Base-by-base conservation (phyloP, 1,284 basidiomycete species). In the Naganishia sp. region DNA sequence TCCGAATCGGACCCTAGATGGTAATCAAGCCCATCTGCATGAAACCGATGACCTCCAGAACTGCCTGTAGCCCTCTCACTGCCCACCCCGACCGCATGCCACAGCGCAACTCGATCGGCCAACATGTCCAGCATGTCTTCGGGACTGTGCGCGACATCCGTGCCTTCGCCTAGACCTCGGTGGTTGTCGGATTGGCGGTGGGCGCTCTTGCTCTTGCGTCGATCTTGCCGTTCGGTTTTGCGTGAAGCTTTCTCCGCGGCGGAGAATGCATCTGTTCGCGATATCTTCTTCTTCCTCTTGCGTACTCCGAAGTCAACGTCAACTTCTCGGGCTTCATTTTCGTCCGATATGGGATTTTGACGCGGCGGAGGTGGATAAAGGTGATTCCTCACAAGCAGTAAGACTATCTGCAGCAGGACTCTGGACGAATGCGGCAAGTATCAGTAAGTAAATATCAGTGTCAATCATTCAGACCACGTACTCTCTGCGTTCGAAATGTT, bases 401-500 rank as follows among this genome's bases (percentile, higher is more conserved):
- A 35, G 32, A 66, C 52, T n/a, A 66, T 39, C 25, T 66, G 65
- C 15, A 66, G 39, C 31, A 60, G 50, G 13, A 66, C 65, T 17
- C 65, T 66, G 43, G 6, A 43, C 18, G 32, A 32, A 23, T n/a
- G 17, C 56, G 39, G 13, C 18, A 21, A n/a, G 18, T 42, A 35
- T 32, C 39, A 18, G 15, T 18, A 47, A 11, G 25, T 17, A 49
- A 15, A 6, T 17, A 23, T 6, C 18, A 6, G 9, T 9, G n/a
- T 13, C 18, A n/a, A 23, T 17, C 43, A 10, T 47, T 18, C 11
- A 4, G 17, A 42, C 1, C 31, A 66, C 65, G n/a, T 47, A 66
- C 65, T 66, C 65, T 60, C 65, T 25, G 13, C 65, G 32, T 41
- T 66, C 65, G 32, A 61, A 53, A 15, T 53, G 49, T 21, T 61